A percentile compares a stretch with the other conserved stretches of the same genome.
Conservation (phyloP, 805 yeast genomes). For the Starmerella asiatica region DNA sequence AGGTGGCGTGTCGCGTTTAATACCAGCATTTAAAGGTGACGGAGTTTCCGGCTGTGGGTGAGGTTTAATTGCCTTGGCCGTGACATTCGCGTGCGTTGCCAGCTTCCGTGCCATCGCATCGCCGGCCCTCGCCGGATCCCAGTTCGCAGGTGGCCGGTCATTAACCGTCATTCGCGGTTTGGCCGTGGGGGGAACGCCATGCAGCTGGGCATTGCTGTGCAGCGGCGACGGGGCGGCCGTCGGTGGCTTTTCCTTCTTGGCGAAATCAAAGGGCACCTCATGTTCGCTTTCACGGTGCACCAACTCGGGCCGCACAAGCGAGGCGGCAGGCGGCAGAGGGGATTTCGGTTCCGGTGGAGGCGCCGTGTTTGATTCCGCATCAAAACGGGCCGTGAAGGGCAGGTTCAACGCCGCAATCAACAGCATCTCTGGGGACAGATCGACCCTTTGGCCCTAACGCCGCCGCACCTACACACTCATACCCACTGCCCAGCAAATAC, state of each 20-base stretch:
- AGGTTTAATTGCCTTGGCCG: not conserved
- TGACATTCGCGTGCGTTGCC: not conserved
- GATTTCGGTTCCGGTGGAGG: slow-evolving; percentile 1
- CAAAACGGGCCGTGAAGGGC: slow-evolving; percentile 25
- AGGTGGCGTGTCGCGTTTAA: too few species aligned
- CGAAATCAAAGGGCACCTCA: slow-evolving; percentile 20
- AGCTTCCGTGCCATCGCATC: not conserved
- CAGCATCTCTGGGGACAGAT: too few species aligned
- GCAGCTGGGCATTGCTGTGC: too few species aligned
- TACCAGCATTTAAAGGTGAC: not conserved
- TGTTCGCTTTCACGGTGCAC: slow-evolving; percentile 5
- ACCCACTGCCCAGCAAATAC: too few species aligned
- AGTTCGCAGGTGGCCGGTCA: too few species aligned
- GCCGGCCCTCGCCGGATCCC: not conserved
- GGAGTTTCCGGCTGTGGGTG: not conserved
- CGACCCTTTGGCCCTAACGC: too few species aligned
- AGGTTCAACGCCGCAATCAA: slow-evolving; percentile 24
- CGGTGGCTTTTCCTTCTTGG: not conserved
- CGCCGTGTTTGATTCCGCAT: slow-evolving; percentile 1
- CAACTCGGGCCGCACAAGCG: slow-evolving; percentile 11
- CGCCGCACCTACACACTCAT: too few species aligned
- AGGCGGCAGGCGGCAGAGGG: not conserved
- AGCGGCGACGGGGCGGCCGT: not conserved
- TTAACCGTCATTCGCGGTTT: too few species aligned
- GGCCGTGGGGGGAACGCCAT: too few species aligned